phyloP scores from a whole-genome alignment of 495 filamentous ascomycete species.

The Mytilinidion resinicola region DNA sequence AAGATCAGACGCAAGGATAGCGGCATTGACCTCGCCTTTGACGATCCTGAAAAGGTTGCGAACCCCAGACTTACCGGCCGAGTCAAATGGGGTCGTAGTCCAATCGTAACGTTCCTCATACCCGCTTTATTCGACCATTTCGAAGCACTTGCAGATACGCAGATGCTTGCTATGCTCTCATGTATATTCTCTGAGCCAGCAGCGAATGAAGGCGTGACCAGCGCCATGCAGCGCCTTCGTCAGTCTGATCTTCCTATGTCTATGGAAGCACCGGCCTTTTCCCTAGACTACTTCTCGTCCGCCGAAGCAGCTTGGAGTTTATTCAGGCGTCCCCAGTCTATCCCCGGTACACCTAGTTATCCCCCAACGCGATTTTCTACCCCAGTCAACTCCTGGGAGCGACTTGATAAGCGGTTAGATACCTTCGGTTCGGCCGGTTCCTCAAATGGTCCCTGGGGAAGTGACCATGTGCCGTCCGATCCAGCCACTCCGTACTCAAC shows the following conservation, averaged over 20 bases:
- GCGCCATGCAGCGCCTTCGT: slow-evolving; percentile 26
- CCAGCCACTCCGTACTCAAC: slow-evolving; percentile 49
- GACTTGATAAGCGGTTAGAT: slow-evolving; percentile 43
- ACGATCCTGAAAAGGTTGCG: slow-evolving; percentile 32
- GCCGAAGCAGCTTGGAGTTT: slow-evolving; percentile 53
- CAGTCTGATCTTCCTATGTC: slow-evolving; percentile 51
- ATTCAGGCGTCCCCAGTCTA: slow-evolving; percentile 37
- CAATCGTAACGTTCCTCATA: slow-evolving; percentile 73
- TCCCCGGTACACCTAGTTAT: slow-evolving; percentile 32
- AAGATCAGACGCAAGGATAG: slow-evolving; percentile 39
- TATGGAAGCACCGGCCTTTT: slow-evolving; percentile 60
- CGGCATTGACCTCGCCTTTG: slow-evolving; percentile 45
- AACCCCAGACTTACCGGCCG: slow-evolving; percentile 42
- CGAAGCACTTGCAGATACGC: slow-evolving; percentile 70
- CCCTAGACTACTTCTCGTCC: slow-evolving; percentile 62
- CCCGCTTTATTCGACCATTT: slow-evolving; percentile 59
- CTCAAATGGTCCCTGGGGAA: slow-evolving; percentile 47
- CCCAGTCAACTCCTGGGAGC: slow-evolving; percentile 50
- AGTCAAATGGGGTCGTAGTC: slow-evolving; percentile 81
- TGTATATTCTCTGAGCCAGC: slow-evolving; percentile 70
- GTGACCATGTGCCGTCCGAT: slow-evolving; percentile 30
- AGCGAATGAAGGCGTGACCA: slow-evolving; percentile 28
- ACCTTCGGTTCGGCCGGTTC: slow-evolving; percentile 56
- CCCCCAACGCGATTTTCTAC: slow-evolving; percentile 14
- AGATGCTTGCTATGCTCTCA: slow-evolving; percentile 93